phyloP scores from a whole-genome alignment of 768 basidiomycete species.

The Chlorophyllum brunneum region DNA sequence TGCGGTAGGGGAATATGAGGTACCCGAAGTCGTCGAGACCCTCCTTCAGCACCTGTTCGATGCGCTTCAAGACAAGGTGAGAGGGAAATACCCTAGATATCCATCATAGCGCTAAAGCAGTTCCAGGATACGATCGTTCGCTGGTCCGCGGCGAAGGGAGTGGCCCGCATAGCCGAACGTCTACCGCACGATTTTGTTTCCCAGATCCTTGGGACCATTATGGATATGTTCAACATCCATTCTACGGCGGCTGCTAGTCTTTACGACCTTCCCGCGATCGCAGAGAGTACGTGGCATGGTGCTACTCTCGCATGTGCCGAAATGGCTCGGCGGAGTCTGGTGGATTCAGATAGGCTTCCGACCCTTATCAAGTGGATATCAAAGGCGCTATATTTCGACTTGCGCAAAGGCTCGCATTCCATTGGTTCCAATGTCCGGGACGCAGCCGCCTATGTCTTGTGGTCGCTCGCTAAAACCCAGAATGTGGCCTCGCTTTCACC shows the following conservation, averaged over 20 bases:
- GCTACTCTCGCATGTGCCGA: conserved; percentile 91
- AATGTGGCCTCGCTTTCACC: conserved; percentile 53
- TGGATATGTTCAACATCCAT: conserved; percentile 76
- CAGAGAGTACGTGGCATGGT: conserved; percentile 94
- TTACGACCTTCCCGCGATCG: conserved; percentile 70
- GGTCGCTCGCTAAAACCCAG: conserved; percentile 87
- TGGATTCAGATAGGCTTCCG: conserved; percentile 52
- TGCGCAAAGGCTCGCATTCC: conserved; percentile 88
- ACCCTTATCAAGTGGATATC: conserved; percentile 75
- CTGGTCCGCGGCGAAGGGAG: conserved; percentile 90
- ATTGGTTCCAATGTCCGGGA: conserved; percentile 95
- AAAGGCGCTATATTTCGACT: conserved; percentile 89
- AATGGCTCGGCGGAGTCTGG: conserved; percentile 78
- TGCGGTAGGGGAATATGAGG: conserved; percentile 44
- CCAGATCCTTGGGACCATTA: conserved; percentile 80
- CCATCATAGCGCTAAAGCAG: not conserved
- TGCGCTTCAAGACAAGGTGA: conserved; percentile 77
- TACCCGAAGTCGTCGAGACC: conserved; percentile 76
- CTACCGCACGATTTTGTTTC: conserved; percentile 70
- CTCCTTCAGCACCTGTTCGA: conserved; percentile 71
- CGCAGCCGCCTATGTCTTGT: conserved; percentile 89
- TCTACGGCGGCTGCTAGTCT: conserved; percentile 57
- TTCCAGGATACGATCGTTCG: conserved; percentile 89
- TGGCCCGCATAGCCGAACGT: conserved; percentile 80
- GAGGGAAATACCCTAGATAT: not conserved